A percentile compares a stretch with the other conserved stretches of the same genome.
These are phyloP conservation scores for Trametes meyenii DNA, from an alignment of 768 basidiomycete genomes.

Conservation along the genomic window DNA sequence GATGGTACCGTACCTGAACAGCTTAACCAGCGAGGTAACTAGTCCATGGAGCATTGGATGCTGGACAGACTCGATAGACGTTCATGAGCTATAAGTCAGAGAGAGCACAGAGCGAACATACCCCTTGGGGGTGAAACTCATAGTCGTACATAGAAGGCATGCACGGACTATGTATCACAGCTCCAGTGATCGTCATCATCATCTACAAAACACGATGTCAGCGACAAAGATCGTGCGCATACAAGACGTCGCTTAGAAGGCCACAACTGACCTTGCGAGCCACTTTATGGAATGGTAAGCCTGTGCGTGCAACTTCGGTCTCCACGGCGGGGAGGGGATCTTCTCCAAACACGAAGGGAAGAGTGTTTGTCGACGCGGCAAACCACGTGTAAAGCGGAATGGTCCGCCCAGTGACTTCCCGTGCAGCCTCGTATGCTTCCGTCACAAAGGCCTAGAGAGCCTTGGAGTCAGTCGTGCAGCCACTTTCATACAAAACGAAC, in stretches of 20 bases:
- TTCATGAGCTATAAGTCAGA: neutral
- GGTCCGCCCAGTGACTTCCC: neutral
- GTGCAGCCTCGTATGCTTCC: neutral
- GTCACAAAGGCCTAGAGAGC: neutral
- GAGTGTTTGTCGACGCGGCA: neutral
- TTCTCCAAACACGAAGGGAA: neutral
- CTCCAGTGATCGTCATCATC: neutral
- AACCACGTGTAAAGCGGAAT: neutral
- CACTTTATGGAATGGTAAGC: neutral
- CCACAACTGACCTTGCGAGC: neutral
- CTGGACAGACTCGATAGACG: neutral
- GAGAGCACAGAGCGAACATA: neutral
- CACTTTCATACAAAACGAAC: neutral
- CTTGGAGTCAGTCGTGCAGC: neutral
- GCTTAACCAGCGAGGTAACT: neutral
- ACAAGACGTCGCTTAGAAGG: no score
- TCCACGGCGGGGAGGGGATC: neutral
- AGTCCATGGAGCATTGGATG: neutral
- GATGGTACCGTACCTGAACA: neutral
- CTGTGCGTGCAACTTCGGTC: neutral
- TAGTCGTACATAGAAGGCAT: conserved; percentile 1
- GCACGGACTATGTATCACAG: neutral
- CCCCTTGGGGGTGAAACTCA: conserved; percentile 1
- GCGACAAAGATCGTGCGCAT: no score
- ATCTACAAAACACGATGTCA: neutral